These are phyloP conservation scores for Poteriospumella lacustris DNA, from an alignment of 108 stramenopile species.

Conservation along the genomic window DNA sequence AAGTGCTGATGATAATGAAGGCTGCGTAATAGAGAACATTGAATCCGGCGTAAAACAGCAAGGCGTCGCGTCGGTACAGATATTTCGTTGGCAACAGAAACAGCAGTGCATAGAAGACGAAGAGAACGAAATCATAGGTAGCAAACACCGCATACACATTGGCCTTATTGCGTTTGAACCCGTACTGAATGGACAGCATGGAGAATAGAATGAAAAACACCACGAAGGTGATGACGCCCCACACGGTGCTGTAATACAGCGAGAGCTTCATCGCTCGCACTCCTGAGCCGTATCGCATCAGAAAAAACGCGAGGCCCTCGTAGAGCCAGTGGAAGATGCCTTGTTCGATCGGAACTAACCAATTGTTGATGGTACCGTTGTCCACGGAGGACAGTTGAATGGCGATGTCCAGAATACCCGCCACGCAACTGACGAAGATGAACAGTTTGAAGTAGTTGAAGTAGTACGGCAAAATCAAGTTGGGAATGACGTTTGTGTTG, in stretches of 20 bases:
- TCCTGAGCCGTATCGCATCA: conserved; percentile 26
- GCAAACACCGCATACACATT: background rate
- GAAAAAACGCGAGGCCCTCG: conserved; percentile 25
- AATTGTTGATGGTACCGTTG: background rate
- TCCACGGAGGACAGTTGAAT: background rate
- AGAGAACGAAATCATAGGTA: background rate
- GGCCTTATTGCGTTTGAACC: no score
- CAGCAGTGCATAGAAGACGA: background rate
- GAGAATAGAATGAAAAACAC: background rate
- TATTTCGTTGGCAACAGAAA: background rate
- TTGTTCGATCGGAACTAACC: background rate
- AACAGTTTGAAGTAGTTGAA: background rate
- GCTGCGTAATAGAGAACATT: background rate
- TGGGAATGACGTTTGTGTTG: background rate
- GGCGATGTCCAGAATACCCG: background rate
- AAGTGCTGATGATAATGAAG: background rate
- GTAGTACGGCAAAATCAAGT: background rate
- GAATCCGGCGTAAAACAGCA: background rate
- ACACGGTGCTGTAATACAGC: background rate
- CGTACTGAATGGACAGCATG: background rate
- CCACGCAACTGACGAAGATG: background rate
- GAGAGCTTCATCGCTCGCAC: background rate
- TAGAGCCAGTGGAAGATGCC: background rate
- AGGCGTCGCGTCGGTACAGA: background rate
- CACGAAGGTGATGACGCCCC: conserved; percentile 11